Percentiles rank a stretch among this genome's conserved stretches.
Conservation (phyloP, 2,329 filamentous ascomycete species). For the Stachybotrys elegans region DNA sequence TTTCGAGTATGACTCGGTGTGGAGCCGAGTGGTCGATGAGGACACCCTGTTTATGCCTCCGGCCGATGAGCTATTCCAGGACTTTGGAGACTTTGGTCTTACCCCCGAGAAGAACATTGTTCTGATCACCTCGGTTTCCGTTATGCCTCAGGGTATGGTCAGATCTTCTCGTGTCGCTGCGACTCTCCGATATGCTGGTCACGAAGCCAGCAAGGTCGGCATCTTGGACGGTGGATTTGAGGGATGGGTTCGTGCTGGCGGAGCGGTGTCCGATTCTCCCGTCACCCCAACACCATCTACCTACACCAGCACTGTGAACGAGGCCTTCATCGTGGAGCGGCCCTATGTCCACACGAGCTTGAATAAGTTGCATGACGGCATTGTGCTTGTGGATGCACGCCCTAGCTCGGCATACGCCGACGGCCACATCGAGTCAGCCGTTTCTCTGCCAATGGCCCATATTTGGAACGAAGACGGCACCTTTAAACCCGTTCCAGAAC, state of each 20-base stretch:
- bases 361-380: background rate
- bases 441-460: background rate
- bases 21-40: background rate
- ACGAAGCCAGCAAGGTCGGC: background rate
- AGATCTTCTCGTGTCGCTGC: background rate
- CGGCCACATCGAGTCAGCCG: conserved; percentile 3
- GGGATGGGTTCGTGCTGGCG: background rate
- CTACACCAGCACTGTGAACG: background rate
- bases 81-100: background rate
- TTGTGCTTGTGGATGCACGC: conserved; percentile 1
- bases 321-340: background rate
- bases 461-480: background rate
- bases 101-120: background rate
- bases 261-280: background rate
- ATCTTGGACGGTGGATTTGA: background rate
- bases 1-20: background rate
- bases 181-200: conserved; percentile 1
- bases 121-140: background rate
- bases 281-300: background rate
- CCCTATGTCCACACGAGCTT: background rate
- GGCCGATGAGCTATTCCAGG: background rate
- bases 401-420: background rate
- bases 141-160: background rate
- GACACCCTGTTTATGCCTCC: conserved; percentile 1
- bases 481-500: background rate